Percentiles rank a stretch among this genome's conserved stretches.
phyloP scores from a whole-genome alignment of 495 filamentous ascomycete genomes.

The Platismatia glauca region DNA sequence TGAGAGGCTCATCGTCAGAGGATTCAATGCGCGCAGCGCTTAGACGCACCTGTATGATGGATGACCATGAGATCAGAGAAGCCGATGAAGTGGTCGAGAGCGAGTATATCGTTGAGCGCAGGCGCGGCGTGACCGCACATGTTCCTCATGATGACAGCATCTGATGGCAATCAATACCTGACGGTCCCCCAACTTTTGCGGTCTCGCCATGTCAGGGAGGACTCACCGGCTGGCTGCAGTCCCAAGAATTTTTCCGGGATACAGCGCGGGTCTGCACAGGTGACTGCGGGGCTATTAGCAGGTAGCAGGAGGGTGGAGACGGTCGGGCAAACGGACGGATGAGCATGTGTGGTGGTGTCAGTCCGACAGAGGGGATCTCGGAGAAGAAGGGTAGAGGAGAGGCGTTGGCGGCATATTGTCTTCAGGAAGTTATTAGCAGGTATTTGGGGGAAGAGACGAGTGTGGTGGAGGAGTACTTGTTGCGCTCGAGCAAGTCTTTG shows the following conservation, averaged over 20 bases:
- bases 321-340: neutral
- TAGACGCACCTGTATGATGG: slow-evolving; percentile 19
- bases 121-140: slow-evolving; percentile 14
- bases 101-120: slow-evolving; percentile 11
- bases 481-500: slow-evolving; percentile 2
- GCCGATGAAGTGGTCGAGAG: slow-evolving; percentile 15
- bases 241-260: slow-evolving; percentile 6
- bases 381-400: neutral
- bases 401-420: neutral
- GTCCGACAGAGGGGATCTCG: neutral
- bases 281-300: neutral
- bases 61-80: slow-evolving; percentile 16
- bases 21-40: neutral
- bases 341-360: neutral
- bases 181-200: neutral
- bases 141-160: slow-evolving; percentile 15
- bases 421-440: neutral
- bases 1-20: neutral
- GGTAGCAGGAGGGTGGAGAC: neutral
- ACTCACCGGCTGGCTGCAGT: neutral
- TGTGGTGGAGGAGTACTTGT: neutral
- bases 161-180: neutral
- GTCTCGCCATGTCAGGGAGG: neutral
- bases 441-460: neutral
- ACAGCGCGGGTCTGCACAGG: slow-evolving; percentile 4